A percentile compares a stretch with the other conserved stretches of the same genome.
phyloP scores from a whole-genome alignment of 805 yeast genomes.

The Clavispora asparagi region DNA sequence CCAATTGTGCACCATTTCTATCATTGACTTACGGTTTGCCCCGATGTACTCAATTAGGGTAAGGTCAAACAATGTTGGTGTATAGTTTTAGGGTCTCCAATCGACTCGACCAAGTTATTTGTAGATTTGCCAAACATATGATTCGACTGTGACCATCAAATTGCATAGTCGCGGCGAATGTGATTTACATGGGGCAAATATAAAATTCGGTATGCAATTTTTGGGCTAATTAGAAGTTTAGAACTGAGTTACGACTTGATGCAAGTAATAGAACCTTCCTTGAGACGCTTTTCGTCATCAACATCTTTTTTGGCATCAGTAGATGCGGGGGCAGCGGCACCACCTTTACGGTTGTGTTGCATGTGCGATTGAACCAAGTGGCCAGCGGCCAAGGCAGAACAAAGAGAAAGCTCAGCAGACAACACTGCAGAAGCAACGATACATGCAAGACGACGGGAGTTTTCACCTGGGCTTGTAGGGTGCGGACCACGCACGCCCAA shows the following conservation, averaged over 20 bases:
- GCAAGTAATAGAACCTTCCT: conserved; percentile 73
- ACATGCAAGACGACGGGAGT: conserved; percentile 89
- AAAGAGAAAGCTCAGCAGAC: conserved; percentile 91
- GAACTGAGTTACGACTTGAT: conserved; percentile 43
- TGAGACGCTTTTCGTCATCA: conserved; percentile 39
- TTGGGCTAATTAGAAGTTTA: background rate
- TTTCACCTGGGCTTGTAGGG: conserved; percentile 87
- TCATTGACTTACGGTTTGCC: too few relatives aligned
- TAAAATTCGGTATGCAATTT: background rate
- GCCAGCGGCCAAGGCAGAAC: conserved; percentile 97
- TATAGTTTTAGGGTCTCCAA: too few relatives aligned
- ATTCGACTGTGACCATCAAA: too few relatives aligned
- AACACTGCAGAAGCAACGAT: conserved; percentile 91
- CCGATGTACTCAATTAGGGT: too few relatives aligned
- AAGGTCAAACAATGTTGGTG: too few relatives aligned
- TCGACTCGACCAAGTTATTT: too few relatives aligned
- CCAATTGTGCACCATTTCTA: too few relatives aligned
- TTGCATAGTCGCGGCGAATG: too few relatives aligned
- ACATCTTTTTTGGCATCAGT: conserved; percentile 15
- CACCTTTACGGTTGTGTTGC: conserved; percentile 81
- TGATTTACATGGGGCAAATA: too few relatives aligned
- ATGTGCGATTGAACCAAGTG: conserved; percentile 97
- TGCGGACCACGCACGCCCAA: conserved; percentile 96
- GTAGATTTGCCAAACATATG: too few relatives aligned
- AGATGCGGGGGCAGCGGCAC: conserved; percentile 31